Conservation (phyloP, 345 rosid species). For the Sisymbrium irio region DNA sequence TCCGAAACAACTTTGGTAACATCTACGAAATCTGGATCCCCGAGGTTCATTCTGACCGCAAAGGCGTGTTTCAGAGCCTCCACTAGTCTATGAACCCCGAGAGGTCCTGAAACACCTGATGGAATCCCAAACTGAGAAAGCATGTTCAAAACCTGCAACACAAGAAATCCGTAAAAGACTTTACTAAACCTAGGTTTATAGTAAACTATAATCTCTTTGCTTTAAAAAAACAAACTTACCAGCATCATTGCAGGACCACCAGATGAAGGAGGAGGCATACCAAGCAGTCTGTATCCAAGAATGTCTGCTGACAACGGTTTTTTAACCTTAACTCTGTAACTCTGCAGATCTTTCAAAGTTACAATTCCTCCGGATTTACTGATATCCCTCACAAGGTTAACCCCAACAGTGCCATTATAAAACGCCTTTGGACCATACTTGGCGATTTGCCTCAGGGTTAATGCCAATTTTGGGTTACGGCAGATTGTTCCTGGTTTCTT, state of each 20-base stretch:
- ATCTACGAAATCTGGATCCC: conserved; percentile 49
- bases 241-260: neutral
- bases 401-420: conserved; percentile 49
- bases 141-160: conserved; percentile 43
- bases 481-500: conserved; percentile 31
- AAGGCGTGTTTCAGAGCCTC: conserved; percentile 58
- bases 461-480: neutral
- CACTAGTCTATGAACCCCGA: conserved; percentile 43
- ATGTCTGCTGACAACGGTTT: conserved; percentile 38
- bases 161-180: neutral
- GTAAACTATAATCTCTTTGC: neutral
- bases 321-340: conserved; percentile 40
- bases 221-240: neutral
- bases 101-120: conserved; percentile 34
- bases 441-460: conserved; percentile 24
- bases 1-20: conserved; percentile 37
- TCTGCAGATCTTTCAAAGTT: conserved; percentile 41
- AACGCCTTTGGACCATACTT: conserved; percentile 34
- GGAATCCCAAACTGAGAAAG: conserved; percentile 42
- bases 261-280: conserved; percentile 60
- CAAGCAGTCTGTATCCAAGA: conserved; percentile 38
- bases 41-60: conserved; percentile 57
- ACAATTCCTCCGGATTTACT: conserved; percentile 47
- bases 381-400: conserved; percentile 38
- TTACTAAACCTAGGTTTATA: neutral